phyloP scores from a whole-genome alignment of 2,329 filamentous ascomycete species.

The Colletotrichum spinosum region DNA sequence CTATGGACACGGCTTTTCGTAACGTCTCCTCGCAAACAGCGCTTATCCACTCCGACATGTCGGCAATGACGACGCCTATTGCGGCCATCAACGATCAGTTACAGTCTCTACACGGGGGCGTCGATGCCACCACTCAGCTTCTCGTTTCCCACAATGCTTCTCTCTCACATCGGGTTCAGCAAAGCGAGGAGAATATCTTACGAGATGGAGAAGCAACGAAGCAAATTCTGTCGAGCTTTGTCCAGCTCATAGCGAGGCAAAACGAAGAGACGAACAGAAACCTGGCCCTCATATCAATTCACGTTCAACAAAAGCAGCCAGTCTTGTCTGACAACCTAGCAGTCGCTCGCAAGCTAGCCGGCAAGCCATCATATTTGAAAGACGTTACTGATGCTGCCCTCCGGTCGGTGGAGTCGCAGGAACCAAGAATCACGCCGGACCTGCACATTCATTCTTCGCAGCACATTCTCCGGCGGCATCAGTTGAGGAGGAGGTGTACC shows the following conservation, averaged over 20 bases:
- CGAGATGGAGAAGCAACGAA: not conserved
- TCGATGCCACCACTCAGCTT: not conserved
- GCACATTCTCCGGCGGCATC: no score
- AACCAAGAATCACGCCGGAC: not conserved
- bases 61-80: not conserved
- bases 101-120: not conserved
- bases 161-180: not conserved
- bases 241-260: not conserved
- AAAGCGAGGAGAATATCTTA: not conserved
- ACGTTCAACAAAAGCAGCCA: not conserved
- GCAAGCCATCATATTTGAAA: not conserved
- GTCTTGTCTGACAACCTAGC: not conserved
- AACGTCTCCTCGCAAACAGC: not conserved
- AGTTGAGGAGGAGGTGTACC: not conserved
- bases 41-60: not conserved
- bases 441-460: not conserved
- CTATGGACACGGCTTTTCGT: not conserved
- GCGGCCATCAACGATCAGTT: not conserved
- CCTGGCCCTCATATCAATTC: no score
- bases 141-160: not conserved
- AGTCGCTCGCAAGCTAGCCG: not conserved
- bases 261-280: not conserved
- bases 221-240: no score
- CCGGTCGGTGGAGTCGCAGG: not conserved
- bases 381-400: not conserved